These are phyloP conservation scores for Calocybe cyanea DNA, from an alignment of 768 basidiomycete genomes.

Conservation along the genomic window DNA sequence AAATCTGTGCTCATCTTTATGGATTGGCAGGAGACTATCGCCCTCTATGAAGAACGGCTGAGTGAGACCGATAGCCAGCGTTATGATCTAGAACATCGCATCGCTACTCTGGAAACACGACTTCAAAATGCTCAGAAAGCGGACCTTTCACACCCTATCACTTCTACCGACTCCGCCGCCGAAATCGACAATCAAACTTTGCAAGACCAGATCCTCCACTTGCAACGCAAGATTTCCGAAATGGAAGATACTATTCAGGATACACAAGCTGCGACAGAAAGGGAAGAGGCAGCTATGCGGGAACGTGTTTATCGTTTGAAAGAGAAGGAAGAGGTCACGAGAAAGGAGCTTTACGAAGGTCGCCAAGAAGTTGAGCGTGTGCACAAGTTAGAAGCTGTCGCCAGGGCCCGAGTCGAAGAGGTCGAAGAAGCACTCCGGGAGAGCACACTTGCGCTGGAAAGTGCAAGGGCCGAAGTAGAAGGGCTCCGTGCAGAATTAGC, in stretches of 20 bases:
- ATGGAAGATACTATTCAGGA: conserved; percentile 90
- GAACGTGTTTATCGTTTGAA: conserved; percentile 65
- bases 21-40: conserved; percentile 77
- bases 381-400: conserved; percentile 54
- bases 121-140: conserved; percentile 25
- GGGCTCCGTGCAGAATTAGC: conserved; percentile 64
- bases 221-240: conserved; percentile 68
- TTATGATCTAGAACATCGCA: conserved; percentile 72
- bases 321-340: conserved; percentile 68
- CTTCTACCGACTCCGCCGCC: conserved; percentile 54
- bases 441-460: conserved; percentile 83
- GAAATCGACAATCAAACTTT: conserved; percentile 95
- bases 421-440: conserved; percentile 88
- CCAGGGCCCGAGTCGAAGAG: conserved; percentile 71
- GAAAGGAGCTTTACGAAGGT: conserved; percentile 65
- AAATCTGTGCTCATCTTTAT: conserved; percentile 8
- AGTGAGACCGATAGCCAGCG: conserved; percentile 64
- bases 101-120: conserved; percentile 51
- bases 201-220: conserved; percentile 83
- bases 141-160: conserved; percentile 22
- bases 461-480: conserved; percentile 89
- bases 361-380: conserved; percentile 64
- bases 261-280: conserved; percentile 60
- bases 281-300: conserved; percentile 62
- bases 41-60: conserved; percentile 88